These are phyloP conservation scores for Linum usitatissimum DNA, from an alignment of 345 rosid genomes.

Conservation along the genomic window DNA sequence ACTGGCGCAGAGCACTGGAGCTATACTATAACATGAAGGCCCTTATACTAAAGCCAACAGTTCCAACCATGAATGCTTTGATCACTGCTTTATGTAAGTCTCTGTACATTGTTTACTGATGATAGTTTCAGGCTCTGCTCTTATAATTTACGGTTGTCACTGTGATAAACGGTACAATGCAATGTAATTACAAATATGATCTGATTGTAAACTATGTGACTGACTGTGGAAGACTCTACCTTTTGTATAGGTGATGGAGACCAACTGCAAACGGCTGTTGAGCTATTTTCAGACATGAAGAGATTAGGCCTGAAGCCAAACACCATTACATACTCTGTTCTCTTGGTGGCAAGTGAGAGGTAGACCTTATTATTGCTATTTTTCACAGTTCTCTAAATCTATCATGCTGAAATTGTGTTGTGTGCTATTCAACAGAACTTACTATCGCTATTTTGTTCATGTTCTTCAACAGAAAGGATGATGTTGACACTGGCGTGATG, in stretches of 20 bases:
- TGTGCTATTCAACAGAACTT: background rate
- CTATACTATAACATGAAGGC: constrained; percentile 64
- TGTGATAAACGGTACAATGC: background rate
- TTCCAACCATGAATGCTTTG: constrained; percentile 81
- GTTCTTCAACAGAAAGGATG: constrained; percentile 51
- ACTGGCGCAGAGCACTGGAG: constrained; percentile 81
- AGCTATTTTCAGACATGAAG: constrained; percentile 67
- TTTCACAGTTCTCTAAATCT: constrained; percentile 1
- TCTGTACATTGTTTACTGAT: background rate
- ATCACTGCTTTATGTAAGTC: constrained; percentile 81
- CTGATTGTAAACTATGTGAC: background rate
- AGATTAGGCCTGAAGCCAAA: constrained; percentile 48
- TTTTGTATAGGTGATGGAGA: constrained; percentile 64
- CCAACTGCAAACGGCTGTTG: constrained; percentile 70
- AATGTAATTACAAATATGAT: background rate
- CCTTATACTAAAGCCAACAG: constrained; percentile 49
- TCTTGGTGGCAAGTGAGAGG: constrained; percentile 79
- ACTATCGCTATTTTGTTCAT: constrained; percentile 2
- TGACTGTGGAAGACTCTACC: constrained; percentile 9
- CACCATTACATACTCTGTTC: constrained; percentile 70
- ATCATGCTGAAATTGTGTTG: background rate
- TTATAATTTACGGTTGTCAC: background rate
- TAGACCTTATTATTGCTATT: constrained; percentile 15
- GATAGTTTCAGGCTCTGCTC: background rate
- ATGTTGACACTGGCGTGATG: constrained; percentile 52